phyloP scores from a whole-genome alignment of 768 basidiomycete species.

The Phlebiopsis flavidoalba region DNA sequence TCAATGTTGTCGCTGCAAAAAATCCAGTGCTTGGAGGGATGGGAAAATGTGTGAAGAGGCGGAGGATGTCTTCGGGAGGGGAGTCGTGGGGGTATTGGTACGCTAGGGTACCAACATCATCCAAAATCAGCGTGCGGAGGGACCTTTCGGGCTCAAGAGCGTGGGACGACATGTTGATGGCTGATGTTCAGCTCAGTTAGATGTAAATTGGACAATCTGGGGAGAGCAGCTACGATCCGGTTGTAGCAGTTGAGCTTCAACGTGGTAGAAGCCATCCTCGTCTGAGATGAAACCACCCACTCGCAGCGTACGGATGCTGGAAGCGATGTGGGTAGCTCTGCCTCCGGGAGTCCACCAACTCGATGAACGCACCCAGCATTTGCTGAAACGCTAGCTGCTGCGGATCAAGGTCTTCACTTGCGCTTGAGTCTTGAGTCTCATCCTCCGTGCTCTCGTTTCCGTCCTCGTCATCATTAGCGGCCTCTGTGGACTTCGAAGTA shows the following conservation, averaged over 20 bases:
- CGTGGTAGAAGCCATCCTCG: too few relatives aligned
- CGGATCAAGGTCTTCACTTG: background rate
- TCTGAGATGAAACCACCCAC: background rate
- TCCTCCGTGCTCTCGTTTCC: background rate
- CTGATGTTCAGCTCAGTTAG: too few relatives aligned
- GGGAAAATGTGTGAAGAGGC: background rate
- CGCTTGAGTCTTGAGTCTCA: background rate
- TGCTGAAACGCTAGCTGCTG: background rate
- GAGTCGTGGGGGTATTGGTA: too few relatives aligned
- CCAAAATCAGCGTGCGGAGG: too few relatives aligned
- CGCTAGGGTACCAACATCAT: too few relatives aligned
- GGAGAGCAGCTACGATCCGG: too few relatives aligned
- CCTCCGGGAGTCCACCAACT: background rate
- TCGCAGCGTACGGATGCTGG: background rate
- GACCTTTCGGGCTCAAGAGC: too few relatives aligned
- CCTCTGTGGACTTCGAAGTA: background rate
- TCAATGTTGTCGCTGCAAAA: background rate
- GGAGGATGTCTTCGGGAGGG: too few relatives aligned
- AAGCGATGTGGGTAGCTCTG: background rate
- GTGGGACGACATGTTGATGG: too few relatives aligned
- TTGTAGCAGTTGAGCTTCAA: too few relatives aligned
- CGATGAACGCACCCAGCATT: background rate
- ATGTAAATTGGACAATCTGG: too few relatives aligned
- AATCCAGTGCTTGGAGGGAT: background rate
- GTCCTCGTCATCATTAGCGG: background rate